Evolutionary conservation across 1,284 basidiomycete species (phyloP), one percentile per base, ranked within the genome.

Genomic region (Cryptococcus deneoformans): DNA sequence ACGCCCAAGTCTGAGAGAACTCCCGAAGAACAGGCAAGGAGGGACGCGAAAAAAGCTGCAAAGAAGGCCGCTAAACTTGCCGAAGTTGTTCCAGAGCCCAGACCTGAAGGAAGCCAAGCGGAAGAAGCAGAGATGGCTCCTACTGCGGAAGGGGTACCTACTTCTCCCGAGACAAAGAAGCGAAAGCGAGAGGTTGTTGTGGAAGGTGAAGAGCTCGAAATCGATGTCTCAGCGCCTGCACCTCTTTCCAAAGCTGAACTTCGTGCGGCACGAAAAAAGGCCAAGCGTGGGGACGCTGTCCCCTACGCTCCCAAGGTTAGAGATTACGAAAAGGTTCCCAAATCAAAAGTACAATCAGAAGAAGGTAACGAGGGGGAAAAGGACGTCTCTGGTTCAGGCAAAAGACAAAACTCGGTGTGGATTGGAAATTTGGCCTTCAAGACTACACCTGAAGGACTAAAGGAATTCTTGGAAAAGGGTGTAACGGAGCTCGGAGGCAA

Each of bases 351-450:
- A 14, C 50, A 53, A 9, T 86, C 6, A 86, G 87, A 6, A 86
- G 86, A 57, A 77, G 77, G 16, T 76, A 80, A 66, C 51, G 69
- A 61, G 64, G 87, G 56, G 87, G 85, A 24, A 50, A 47, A 36
- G 45, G 42, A 24, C 52, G 20, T 34, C 38, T 47, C 37, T 20
- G 54, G 57, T 43, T 8, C 46, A 52, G 44, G 61, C 44, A 80
- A 85, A 74, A 83, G 86, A 44, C 85, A 90, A 69, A 87, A 92
- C 69, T 92, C 90, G 3, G 82, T 99, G 40, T 99, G 95, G 91
- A 86, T 98, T 42, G 95, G 96, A 47, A 99, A 99, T 76, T 73
- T 99, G 71, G 85, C 90, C 16, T 99, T 90, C 83, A 89, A 89
- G 77, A 97, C 94, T 16, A 90, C 87, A 0, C 78, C 83, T 50